These are phyloP conservation scores for Populus hybrid DNA, from an alignment of 441 rosid genomes.

Conservation along the genomic window DNA sequence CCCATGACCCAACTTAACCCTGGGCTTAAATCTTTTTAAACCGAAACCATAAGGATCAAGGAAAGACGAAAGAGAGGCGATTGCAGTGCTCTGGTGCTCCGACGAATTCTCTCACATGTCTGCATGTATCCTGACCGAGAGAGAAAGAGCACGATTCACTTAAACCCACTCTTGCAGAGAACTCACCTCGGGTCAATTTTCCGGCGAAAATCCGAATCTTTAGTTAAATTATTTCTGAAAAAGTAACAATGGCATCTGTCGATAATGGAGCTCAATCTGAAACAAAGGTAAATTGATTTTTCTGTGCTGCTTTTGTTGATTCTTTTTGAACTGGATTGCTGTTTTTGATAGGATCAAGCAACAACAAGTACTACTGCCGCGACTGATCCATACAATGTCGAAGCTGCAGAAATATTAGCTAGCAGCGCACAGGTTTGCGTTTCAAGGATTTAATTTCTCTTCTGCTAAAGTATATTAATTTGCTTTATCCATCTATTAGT, in stretches of 20 bases:
- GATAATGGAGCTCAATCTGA: background rate
- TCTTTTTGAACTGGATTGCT: background rate
- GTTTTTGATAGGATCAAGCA: background rate
- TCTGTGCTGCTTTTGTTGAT: background rate
- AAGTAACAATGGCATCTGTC: background rate
- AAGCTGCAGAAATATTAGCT: slow-evolving; percentile 66
- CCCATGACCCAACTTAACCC: background rate
- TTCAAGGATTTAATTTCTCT: background rate
- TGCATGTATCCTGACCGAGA: background rate
- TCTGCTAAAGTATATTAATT: background rate
- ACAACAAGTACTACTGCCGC: slow-evolving; percentile 14
- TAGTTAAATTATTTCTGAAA: background rate
- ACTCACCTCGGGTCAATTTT: background rate
- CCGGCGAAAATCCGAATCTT: background rate
- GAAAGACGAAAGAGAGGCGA: background rate
- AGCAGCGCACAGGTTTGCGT: slow-evolving; percentile 52
- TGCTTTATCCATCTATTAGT: background rate
- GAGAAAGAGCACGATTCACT: background rate
- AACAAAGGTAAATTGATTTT: background rate
- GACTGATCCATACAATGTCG: slow-evolving; percentile 52
- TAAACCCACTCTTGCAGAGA: background rate
- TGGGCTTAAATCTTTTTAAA: background rate
- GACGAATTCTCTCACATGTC: background rate
- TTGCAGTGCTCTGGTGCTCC: background rate
- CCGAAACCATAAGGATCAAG: background rate